A percentile compares a stretch with the other conserved stretches of the same genome.
Evolutionary conservation across 257 asterid species (phyloP).

Genomic region (Petunia axillaris): DNA sequence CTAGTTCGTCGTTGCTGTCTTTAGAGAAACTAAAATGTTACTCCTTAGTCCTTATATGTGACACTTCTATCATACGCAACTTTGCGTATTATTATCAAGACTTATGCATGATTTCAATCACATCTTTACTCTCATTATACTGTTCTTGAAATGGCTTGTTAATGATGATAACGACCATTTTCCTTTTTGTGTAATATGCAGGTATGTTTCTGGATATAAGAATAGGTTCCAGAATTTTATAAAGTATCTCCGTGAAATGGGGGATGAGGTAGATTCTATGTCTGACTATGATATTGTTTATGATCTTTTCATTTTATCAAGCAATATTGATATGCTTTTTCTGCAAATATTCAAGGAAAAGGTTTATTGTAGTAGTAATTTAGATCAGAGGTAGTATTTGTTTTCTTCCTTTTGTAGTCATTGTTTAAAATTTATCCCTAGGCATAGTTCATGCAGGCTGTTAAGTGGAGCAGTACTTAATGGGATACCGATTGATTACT

Average conservation of each 20-base stretch:
- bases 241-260: conserved; percentile 93
- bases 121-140: background rate
- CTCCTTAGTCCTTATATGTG: background rate
- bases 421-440: background rate
- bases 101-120: conserved; percentile 10
- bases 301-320: background rate
- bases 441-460: conserved; percentile 12
- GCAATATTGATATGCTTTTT: background rate
- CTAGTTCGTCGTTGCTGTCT: background rate
- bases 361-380: background rate
- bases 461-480: conserved; percentile 19
- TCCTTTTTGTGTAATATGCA: conserved; percentile 47
- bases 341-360: background rate
- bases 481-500: background rate
- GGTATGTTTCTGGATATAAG: conserved; percentile 94
- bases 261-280: conserved; percentile 79
- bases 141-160: background rate
- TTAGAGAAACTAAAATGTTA: background rate
- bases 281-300: conserved; percentile 18
- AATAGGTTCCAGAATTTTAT: conserved; percentile 98
- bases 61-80: background rate
- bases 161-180: conserved; percentile 17
- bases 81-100: conserved; percentile 11
- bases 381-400: background rate
- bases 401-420: no score